Evolutionary conservation across 495 filamentous ascomycete species (phyloP).

Genomic region (Sporormia fimetaria): DNA sequence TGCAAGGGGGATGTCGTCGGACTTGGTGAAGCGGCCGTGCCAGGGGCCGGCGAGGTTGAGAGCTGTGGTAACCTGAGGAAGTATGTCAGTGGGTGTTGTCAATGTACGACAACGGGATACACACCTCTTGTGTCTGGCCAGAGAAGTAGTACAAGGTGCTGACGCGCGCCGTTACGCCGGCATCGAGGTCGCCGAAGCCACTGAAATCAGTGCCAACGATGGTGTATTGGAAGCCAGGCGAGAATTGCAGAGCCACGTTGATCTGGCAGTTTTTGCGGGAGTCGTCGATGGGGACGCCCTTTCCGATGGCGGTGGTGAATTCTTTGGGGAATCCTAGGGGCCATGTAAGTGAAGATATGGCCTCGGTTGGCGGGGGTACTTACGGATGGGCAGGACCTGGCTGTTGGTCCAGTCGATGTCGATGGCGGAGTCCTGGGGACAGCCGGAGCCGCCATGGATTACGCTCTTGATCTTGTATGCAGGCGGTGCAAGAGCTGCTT

Average conservation of each 20-base stretch:
- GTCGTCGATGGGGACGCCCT: constrained; percentile 27
- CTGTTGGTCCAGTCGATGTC: constrained; percentile 14
- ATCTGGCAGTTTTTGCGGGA: constrained; percentile 42
- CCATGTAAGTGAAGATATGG: background rate
- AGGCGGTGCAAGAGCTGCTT: background rate
- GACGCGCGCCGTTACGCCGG: constrained; percentile 35
- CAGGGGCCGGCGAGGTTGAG: constrained; percentile 18
- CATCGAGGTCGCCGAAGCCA: constrained; percentile 36
- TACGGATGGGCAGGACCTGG: constrained; percentile 18
- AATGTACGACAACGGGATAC: background rate
- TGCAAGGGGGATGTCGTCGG: constrained; percentile 20
- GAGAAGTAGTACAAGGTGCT: constrained; percentile 42
- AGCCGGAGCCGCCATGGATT: constrained; percentile 23
- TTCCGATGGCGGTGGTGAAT: constrained; percentile 34
- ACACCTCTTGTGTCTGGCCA: constrained; percentile 27
- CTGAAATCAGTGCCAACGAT: constrained; percentile 40
- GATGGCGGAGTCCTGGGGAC: constrained; percentile 20
- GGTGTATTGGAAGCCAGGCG: constrained; percentile 38
- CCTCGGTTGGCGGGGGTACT: background rate
- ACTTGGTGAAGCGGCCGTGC: constrained; percentile 19
- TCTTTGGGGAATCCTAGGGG: constrained; percentile 13
- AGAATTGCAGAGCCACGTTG: constrained; percentile 38
- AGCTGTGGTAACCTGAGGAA: constrained; percentile 6
- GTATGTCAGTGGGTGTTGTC: background rate
- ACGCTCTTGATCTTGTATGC: constrained; percentile 17